A percentile compares a stretch with the other conserved stretches of the same genome.
Evolutionary conservation across 2,329 filamentous ascomycete species (phyloP).

Genomic region (Macroventuria anomochaeta): DNA sequence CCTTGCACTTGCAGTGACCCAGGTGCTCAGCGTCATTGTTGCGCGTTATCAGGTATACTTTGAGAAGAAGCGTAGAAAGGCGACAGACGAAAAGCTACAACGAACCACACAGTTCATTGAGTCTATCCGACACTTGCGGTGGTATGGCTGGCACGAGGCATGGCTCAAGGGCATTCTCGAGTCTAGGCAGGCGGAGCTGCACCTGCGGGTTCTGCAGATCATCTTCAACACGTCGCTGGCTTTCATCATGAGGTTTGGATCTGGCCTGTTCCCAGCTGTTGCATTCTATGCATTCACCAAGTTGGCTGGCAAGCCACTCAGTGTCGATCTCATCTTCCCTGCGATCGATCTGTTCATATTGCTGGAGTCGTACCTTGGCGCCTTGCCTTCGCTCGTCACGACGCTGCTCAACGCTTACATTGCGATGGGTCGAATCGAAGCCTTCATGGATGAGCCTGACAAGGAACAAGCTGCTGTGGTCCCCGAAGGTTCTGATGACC

Average conservation of each 20-base stretch:
- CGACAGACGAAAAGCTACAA: slow-evolving; percentile 80
- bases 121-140: slow-evolving; percentile 78
- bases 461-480: slow-evolving; percentile 62
- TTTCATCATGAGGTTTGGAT: slow-evolving; percentile 74
- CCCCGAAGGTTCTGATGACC: slow-evolving; percentile 43
- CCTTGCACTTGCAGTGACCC: slow-evolving; percentile 70
- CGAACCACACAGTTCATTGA: slow-evolving; percentile 86
- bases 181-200: slow-evolving; percentile 71
- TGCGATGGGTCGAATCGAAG: slow-evolving; percentile 79
- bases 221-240: slow-evolving; percentile 68
- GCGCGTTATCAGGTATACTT: slow-evolving; percentile 70
- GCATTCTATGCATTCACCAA: slow-evolving; percentile 84
- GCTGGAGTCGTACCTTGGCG: slow-evolving; percentile 74
- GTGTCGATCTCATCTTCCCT: slow-evolving; percentile 84
- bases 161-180: slow-evolving; percentile 75
- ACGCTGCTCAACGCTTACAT: slow-evolving; percentile 82
- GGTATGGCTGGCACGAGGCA: slow-evolving; percentile 81
- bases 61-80: slow-evolving; percentile 72
- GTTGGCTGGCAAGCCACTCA: slow-evolving; percentile 69
- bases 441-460: slow-evolving; percentile 86
- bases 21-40: slow-evolving; percentile 71
- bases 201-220: slow-evolving; percentile 67
- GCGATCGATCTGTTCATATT: slow-evolving; percentile 81
- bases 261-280: slow-evolving; percentile 77
- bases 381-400: slow-evolving; percentile 77